Percentiles rank a stretch among this genome's conserved stretches.
Conservation (phyloP, 805 yeast genomes). For the Yarrowia yakushimensis region DNA sequence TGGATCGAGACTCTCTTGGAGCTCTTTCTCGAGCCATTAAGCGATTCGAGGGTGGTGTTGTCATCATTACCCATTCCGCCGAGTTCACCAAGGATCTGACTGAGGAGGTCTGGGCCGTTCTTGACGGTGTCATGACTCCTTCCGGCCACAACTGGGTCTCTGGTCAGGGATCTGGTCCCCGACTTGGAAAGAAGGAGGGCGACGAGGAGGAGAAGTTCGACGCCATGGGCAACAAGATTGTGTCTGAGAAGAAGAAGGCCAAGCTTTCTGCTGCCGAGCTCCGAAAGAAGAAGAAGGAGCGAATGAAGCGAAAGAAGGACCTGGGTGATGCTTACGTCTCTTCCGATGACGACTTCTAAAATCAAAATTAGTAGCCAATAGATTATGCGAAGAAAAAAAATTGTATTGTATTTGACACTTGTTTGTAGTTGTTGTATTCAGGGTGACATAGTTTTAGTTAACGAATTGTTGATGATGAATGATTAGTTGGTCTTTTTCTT, state of each 20-base stretch:
- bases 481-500: no score
- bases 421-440: no score
- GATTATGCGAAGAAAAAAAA: slow-evolving; percentile 12
- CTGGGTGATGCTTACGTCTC: slow-evolving; percentile 99
- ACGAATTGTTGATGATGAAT: no score
- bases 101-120: slow-evolving; percentile 99
- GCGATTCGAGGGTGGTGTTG: slow-evolving; percentile 99
- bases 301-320: slow-evolving; percentile 99
- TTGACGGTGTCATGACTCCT: slow-evolving; percentile 98
- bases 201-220: slow-evolving; percentile 98
- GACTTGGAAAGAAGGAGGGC: slow-evolving; percentile 92
- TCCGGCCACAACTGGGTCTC: slow-evolving; percentile 99
- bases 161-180: slow-evolving; percentile 99
- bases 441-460: no score
- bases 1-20: slow-evolving; percentile 99
- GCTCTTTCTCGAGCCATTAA: slow-evolving; percentile 98
- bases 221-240: slow-evolving; percentile 99
- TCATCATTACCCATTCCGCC: slow-evolving; percentile 99
- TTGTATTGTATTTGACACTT: no score
- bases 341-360: slow-evolving; percentile 84
- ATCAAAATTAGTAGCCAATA: slow-evolving; percentile 20
- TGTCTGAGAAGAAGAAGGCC: slow-evolving; percentile 90
- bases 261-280: slow-evolving; percentile 98
- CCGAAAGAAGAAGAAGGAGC: slow-evolving; percentile 99
- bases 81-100: slow-evolving; percentile 99